These are phyloP conservation scores for Citrus reticulata DNA, from an alignment of 345 rosid genomes.

Conservation along the genomic window DNA sequence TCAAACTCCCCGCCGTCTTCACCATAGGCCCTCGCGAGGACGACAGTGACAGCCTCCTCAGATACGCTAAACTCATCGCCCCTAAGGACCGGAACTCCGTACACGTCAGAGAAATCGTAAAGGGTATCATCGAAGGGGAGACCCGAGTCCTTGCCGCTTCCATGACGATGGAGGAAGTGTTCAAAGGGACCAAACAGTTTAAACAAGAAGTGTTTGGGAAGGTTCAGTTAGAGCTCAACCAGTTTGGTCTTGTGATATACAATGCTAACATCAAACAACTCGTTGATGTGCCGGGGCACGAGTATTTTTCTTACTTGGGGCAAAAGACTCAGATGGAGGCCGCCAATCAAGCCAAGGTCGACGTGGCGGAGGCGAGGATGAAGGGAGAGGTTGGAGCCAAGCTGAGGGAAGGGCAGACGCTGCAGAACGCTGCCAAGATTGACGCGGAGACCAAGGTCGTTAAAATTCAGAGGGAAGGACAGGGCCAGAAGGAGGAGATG, in stretches of 20 bases:
- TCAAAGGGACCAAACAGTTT: conserved; percentile 69
- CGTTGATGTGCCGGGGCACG: conserved; percentile 80
- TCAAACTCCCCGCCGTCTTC: conserved; percentile 69
- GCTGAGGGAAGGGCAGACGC: conserved; percentile 50
- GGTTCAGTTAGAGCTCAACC: conserved; percentile 20
- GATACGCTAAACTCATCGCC: conserved; percentile 62
- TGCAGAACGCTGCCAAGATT: conserved; percentile 72
- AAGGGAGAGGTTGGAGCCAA: conserved; percentile 77
- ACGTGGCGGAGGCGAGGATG: conserved; percentile 75
- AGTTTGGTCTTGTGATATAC: conserved; percentile 15
- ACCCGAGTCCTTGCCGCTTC: conserved; percentile 85
- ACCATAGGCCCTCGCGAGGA: conserved; percentile 74
- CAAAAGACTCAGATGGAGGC: conserved; percentile 93
- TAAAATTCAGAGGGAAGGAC: conserved; percentile 50
- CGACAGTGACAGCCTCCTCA: conserved; percentile 41
- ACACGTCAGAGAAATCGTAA: conserved; percentile 74
- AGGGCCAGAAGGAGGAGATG: conserved; percentile 69
- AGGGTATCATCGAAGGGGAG: conserved; percentile 83
- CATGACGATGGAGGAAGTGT: conserved; percentile 86
- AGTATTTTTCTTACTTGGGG: conserved; percentile 81
- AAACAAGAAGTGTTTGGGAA: conserved; percentile 74
- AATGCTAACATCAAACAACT: conserved; percentile 84
- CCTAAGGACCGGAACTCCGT: conserved; percentile 59
- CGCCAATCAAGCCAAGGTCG: conserved; percentile 70
- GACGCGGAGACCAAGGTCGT: conserved; percentile 72